Conservation (phyloP, 2,329 filamentous ascomycete genomes). For the Chlorencoelia australis region DNA sequence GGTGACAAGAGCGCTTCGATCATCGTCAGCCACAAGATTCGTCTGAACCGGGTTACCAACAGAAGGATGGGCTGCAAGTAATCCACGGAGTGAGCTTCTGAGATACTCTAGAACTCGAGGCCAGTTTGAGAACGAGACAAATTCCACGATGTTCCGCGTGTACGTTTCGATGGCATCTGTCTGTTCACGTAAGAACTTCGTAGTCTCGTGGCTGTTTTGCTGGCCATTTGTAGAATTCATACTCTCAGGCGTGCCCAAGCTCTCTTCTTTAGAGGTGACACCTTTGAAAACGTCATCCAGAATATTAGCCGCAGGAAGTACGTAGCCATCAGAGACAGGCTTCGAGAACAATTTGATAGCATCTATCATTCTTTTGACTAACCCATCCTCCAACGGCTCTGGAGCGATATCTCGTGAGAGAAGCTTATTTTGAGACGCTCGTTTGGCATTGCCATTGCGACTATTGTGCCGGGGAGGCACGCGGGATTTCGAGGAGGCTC, state of each 20-base stretch:
- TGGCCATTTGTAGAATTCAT: conserved; percentile 20
- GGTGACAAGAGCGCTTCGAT: conserved; percentile 37
- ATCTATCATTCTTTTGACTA: conserved; percentile 47
- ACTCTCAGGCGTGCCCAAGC: conserved; percentile 25
- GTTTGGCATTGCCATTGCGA: conserved; percentile 13
- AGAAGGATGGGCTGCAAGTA: conserved; percentile 22
- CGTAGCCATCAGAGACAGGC: conserved; percentile 47
- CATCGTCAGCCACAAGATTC: conserved; percentile 20
- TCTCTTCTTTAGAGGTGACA: conserved; percentile 5
- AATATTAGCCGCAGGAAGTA: conserved; percentile 46
- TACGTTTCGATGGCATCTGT: conserved; percentile 41
- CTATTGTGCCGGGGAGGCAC: not conserved
- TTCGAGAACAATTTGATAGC: conserved; percentile 45
- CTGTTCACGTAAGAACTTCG: conserved; percentile 23
- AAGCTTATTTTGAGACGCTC: conserved; percentile 20
- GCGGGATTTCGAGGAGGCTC: conserved; percentile 5
- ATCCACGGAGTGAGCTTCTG: conserved; percentile 31
- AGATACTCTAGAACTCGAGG: conserved; percentile 47
- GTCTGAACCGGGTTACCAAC: conserved; percentile 16
- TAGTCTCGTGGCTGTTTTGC: conserved; percentile 20
- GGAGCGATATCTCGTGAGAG: conserved; percentile 17
- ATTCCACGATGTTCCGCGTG: conserved; percentile 50
- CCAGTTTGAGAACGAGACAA: conserved; percentile 57
- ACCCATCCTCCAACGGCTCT: conserved; percentile 34
- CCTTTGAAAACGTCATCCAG: conserved; percentile 37